phyloP scores from a whole-genome alignment of 176 grass and related monocot species.

The Rhynchospora breviuscula region DNA sequence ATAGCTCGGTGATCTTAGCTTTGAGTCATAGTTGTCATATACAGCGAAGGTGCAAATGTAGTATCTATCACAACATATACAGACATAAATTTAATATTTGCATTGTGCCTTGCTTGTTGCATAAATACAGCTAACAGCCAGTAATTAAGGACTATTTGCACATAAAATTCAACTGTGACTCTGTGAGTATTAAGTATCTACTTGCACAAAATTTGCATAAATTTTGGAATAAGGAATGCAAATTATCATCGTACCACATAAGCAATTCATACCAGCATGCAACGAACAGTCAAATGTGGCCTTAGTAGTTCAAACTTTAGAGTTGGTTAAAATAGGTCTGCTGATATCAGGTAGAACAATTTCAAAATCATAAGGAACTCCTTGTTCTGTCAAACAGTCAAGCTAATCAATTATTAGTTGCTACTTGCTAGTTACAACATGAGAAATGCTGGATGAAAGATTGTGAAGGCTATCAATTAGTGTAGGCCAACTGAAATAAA shows the following conservation, averaged over 20 bases:
- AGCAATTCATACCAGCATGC: not conserved
- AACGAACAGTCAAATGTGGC: not conserved
- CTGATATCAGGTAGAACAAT: not conserved
- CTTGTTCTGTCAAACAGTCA: not conserved
- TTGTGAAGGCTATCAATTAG: not conserved
- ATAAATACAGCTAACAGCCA: not conserved
- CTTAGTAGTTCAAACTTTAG: not conserved
- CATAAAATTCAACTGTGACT: no score
- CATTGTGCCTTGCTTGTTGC: not conserved
- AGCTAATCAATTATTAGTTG: not conserved
- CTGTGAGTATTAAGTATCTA: not conserved
- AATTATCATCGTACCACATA: not conserved
- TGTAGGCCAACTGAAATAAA: not conserved
- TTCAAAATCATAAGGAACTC: not conserved
- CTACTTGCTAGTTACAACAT: not conserved
- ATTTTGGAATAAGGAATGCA: not conserved
- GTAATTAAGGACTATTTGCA: not conserved
- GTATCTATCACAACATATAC: slow-evolving; percentile 39
- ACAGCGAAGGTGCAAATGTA: slow-evolving; percentile 93
- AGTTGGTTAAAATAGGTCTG: not conserved
- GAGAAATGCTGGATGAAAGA: not conserved
- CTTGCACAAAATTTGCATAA: not conserved
- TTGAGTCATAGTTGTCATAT: slow-evolving; percentile 99
- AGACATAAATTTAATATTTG: not conserved
- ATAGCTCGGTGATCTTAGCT: slow-evolving; percentile 71